Conservation (phyloP, 306 rosid genomes). For the Echinosophora koreensis region DNA sequence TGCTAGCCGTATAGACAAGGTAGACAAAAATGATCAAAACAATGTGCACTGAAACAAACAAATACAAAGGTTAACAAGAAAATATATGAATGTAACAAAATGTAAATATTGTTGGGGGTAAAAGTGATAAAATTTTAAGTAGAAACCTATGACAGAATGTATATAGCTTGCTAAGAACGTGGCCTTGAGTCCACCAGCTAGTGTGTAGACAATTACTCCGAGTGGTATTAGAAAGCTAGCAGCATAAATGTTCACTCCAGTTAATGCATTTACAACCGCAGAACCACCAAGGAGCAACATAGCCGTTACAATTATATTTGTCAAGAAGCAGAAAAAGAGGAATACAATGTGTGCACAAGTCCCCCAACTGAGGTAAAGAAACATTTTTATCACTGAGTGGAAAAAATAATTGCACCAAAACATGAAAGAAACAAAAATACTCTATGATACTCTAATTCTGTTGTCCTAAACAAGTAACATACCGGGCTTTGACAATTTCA, state of each 20-base stretch:
- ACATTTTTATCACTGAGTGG: conserved; percentile 23
- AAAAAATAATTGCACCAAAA: conserved; percentile 9
- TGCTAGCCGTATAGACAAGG: conserved; percentile 85
- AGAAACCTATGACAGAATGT: conserved; percentile 90
- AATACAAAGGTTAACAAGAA: conserved; percentile 28
- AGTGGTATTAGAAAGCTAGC: conserved; percentile 97
- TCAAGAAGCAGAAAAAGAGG: conserved; percentile 86
- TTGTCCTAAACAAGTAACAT: conserved; percentile 41
- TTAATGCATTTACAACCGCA: conserved; percentile 90
- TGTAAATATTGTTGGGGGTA: not conserved
- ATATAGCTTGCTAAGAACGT: conserved; percentile 97
- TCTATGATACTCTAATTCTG: not conserved
- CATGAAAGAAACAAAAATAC: not conserved
- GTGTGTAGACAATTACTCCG: conserved; percentile 89
- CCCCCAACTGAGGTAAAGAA: conserved; percentile 81
- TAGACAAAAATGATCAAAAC: conserved; percentile 88
- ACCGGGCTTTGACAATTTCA: conserved; percentile 96
- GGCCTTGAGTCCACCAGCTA: conserved; percentile 97
- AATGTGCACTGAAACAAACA: conserved; percentile 68
- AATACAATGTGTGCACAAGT: conserved; percentile 82
- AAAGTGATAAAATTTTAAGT: conserved; percentile 8
- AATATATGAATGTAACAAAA: conserved; percentile 5
- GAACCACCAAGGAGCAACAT: conserved; percentile 98
- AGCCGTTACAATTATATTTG: conserved; percentile 88
- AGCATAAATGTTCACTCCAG: conserved; percentile 91